Conservation (phyloP, 331 rosid species). For the Dryas integrifolia region DNA sequence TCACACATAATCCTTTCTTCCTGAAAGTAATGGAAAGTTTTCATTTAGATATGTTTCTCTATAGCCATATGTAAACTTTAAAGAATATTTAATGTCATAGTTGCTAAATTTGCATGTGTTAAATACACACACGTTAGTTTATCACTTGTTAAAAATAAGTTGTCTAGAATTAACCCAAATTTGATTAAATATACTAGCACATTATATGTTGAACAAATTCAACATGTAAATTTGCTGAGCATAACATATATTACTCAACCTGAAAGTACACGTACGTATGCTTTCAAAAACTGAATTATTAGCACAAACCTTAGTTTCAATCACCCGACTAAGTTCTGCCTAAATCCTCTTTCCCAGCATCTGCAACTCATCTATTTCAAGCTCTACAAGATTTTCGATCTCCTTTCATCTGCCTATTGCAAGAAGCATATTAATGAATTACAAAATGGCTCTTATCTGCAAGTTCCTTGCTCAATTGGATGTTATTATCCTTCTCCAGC, state of each 20-base stretch:
- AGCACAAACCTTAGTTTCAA: constrained; percentile 37
- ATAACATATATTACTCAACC: too few species aligned
- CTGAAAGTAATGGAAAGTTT: constrained; percentile 24
- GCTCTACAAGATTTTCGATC: constrained; percentile 41
- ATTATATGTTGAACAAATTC: too few species aligned
- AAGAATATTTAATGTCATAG: too few species aligned
- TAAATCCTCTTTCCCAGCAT: constrained; percentile 43
- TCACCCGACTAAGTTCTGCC: constrained; percentile 43
- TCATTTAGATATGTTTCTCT: not conserved
- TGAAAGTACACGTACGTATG: too few species aligned
- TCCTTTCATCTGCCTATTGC: constrained; percentile 39
- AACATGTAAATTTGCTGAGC: too few species aligned
- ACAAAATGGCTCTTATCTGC: constrained; percentile 32
- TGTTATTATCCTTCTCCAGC: constrained; percentile 27
- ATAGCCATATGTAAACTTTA: not conserved
- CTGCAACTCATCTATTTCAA: constrained; percentile 41
- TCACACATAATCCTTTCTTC: constrained; percentile 33
- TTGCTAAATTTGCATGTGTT: too few species aligned
- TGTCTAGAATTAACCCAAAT: too few species aligned
- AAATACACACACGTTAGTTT: not conserved
- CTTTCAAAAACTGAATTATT: not conserved
- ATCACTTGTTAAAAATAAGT: too few species aligned
- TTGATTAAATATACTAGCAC: too few species aligned
- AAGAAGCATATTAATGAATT: not conserved
- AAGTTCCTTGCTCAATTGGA: constrained; percentile 44